Conservation (phyloP, 1,139 yeast species). For the Pichia sp. region DNA sequence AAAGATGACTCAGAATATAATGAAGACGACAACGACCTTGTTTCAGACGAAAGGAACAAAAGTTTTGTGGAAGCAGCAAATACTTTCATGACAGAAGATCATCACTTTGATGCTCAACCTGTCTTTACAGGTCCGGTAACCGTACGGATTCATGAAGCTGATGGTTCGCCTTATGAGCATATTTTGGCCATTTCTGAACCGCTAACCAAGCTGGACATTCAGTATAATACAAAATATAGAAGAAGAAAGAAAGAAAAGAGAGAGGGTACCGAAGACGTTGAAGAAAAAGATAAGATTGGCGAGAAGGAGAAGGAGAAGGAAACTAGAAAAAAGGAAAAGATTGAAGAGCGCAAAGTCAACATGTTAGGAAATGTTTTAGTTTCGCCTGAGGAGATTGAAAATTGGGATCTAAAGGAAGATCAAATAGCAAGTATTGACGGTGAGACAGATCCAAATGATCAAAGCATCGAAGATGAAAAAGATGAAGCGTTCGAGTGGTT, state of each 20-base stretch:
- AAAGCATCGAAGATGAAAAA: slow-evolving; percentile 35
- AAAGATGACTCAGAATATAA: slow-evolving; percentile 19
- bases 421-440: slow-evolving; percentile 36
- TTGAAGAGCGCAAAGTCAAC: slow-evolving; percentile 46
- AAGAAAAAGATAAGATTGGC: slow-evolving; percentile 35
- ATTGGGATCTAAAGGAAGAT: slow-evolving; percentile 79
- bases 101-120: slow-evolving; percentile 36
- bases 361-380: slow-evolving; percentile 78
- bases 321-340: slow-evolving; percentile 28
- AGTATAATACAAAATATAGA: slow-evolving; percentile 85
- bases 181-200: slow-evolving; percentile 87
- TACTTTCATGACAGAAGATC: slow-evolving; percentile 31
- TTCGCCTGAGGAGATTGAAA: slow-evolving; percentile 51
- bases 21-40: slow-evolving; percentile 5
- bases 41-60: slow-evolving; percentile 14
- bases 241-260: slow-evolving; percentile 52
- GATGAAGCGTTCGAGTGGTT: slow-evolving; percentile 95
- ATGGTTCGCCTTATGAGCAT: slow-evolving; percentile 99
- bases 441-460: slow-evolving; percentile 45
- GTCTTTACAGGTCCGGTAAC: slow-evolving; percentile 93
- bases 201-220: slow-evolving; percentile 84
- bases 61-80: slow-evolving; percentile 47
- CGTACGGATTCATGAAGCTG: slow-evolving; percentile 93
- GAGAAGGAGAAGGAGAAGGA: slow-evolving; percentile 36
- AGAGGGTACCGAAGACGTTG: slow-evolving; percentile 25